These are phyloP conservation scores for Pythium vanterpoolii DNA, from an alignment of 352 stramenopile genomes.

Conservation along the genomic window DNA sequence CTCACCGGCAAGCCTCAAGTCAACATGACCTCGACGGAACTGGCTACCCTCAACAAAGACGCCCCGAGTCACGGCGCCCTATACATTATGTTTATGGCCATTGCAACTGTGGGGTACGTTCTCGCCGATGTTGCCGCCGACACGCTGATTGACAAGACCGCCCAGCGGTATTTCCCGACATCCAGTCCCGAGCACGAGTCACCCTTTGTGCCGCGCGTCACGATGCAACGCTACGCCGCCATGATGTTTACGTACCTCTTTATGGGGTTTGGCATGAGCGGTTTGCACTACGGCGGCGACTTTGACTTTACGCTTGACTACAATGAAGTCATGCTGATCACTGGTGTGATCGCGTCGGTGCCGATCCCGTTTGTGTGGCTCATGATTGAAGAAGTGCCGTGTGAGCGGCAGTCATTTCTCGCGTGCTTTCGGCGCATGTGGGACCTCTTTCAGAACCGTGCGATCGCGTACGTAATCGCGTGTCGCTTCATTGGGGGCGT, in stretches of 20 bases:
- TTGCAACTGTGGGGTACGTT: slow-evolving; percentile 73
- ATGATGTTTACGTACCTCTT: slow-evolving; percentile 46
- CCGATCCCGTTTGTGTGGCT: slow-evolving; percentile 36
- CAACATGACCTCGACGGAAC: slow-evolving; percentile 25
- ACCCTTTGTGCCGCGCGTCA: slow-evolving; percentile 33
- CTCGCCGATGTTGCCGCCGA: slow-evolving; percentile 76
- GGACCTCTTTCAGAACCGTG: slow-evolving; percentile 34
- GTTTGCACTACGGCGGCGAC: slow-evolving; percentile 41
- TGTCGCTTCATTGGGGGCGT: slow-evolving; percentile 41
- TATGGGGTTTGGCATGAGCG: slow-evolving; percentile 63
- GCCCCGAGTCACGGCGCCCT: slow-evolving; percentile 36
- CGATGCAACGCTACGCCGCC: slow-evolving; percentile 30
- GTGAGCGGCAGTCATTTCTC: slow-evolving; percentile 19
- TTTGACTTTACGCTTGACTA: slow-evolving; percentile 32
- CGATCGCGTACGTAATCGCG: slow-evolving; percentile 36
- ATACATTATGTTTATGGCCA: slow-evolving; percentile 62
- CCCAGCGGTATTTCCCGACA: slow-evolving; percentile 17
- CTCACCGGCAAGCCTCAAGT: slow-evolving; percentile 26
- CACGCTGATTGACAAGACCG: slow-evolving; percentile 42
- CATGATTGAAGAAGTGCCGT: slow-evolving; percentile 19
- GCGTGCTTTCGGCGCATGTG: slow-evolving; percentile 32
- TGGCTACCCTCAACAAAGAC: slow-evolving; percentile 37
- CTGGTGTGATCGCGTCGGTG: slow-evolving; percentile 25
- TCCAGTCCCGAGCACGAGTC: slow-evolving; percentile 10
- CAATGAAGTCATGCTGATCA: slow-evolving; percentile 44